Conservation (phyloP, 805 yeast species). For the Teunomyces funiuensis region DNA sequence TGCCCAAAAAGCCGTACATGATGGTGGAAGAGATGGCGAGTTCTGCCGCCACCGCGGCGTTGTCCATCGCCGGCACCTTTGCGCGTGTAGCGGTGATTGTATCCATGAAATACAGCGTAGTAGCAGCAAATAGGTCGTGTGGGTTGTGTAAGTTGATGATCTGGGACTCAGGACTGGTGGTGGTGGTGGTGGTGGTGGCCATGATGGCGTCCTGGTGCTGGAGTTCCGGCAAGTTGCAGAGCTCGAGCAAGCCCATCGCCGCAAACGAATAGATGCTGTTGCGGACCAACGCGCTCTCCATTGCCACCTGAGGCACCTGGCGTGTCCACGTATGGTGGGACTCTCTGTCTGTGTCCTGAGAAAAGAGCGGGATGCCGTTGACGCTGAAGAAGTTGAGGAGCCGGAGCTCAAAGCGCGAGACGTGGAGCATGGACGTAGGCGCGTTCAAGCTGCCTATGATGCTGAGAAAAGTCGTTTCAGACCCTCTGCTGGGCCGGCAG, state of each 20-base stretch:
- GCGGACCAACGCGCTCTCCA: conserved; percentile 24
- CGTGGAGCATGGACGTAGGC: conserved; percentile 16
- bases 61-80: conserved; percentile 5
- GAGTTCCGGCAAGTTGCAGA: conserved; percentile 22
- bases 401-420: conserved; percentile 24
- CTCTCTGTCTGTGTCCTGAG: conserved; percentile 20
- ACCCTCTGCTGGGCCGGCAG: no score
- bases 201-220: conserved; percentile 7
- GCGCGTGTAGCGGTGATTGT: conserved; percentile 15
- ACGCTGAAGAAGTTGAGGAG: conserved; percentile 28
- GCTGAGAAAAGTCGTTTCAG: not conserved
- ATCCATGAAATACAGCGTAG: conserved; percentile 21
- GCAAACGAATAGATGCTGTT: conserved; percentile 25
- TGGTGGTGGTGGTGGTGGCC: not conserved
- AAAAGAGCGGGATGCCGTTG: conserved; percentile 27
- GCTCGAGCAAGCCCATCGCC: conserved; percentile 11
- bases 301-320: conserved; percentile 25
- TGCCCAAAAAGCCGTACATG: conserved; percentile 29
- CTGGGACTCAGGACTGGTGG: conserved; percentile 1
- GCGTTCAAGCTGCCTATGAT: conserved; percentile 11
- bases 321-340: conserved; percentile 25
- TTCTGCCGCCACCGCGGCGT: conserved; percentile 12
- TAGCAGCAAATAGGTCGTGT: no score
- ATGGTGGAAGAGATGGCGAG: conserved; percentile 20
- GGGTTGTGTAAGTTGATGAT: not conserved